These are phyloP conservation scores for Globisporangium cystogenes DNA, from an alignment of 352 stramenopile species.

Conservation along the genomic window DNA sequence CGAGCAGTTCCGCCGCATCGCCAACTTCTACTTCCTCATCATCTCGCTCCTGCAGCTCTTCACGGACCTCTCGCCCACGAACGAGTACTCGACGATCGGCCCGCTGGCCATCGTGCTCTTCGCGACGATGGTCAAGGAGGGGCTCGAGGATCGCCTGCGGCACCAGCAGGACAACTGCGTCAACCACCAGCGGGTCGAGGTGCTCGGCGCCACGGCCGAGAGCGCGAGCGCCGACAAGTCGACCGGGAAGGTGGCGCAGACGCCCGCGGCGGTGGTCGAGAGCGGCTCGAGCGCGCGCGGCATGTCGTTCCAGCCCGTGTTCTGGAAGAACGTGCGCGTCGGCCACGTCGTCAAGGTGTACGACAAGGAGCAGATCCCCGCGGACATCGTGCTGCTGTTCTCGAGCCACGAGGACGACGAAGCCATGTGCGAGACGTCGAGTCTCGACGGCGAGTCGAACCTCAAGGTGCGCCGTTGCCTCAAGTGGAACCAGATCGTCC, in stretches of 20 bases:
- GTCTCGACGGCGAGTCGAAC: slow-evolving; percentile 80
- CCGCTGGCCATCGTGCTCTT: slow-evolving; percentile 75
- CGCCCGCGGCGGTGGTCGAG: not conserved
- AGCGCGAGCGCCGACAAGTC: slow-evolving; percentile 10
- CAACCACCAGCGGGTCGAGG: slow-evolving; percentile 58
- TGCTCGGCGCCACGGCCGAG: slow-evolving; percentile 25
- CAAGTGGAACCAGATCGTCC: slow-evolving; percentile 47
- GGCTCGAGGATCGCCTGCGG: slow-evolving; percentile 63
- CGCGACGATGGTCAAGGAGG: slow-evolving; percentile 85
- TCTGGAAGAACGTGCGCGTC: slow-evolving; percentile 83
- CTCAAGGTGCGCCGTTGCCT: slow-evolving; percentile 70
- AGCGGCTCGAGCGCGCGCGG: slow-evolving; percentile 1
- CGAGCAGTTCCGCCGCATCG: slow-evolving; percentile 94
- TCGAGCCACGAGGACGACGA: slow-evolving; percentile 65
- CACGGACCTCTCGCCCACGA: slow-evolving; percentile 83
- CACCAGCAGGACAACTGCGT: slow-evolving; percentile 72
- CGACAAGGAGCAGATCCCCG: slow-evolving; percentile 87
- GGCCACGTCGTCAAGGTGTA: slow-evolving; percentile 86
- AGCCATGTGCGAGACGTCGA: slow-evolving; percentile 79
- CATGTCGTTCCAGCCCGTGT: slow-evolving; percentile 60
- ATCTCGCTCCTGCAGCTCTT: slow-evolving; percentile 93
- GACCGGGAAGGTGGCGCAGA: slow-evolving; percentile 8
- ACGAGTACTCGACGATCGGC: slow-evolving; percentile 83
- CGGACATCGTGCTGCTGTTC: slow-evolving; percentile 89
- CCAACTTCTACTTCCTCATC: slow-evolving; percentile 96